Evolutionary conservation across 2,329 filamentous ascomycete genomes (phyloP), one percentile per base, ranked within the genome.

Genomic region (Allantophomopsis cytisporea): DNA sequence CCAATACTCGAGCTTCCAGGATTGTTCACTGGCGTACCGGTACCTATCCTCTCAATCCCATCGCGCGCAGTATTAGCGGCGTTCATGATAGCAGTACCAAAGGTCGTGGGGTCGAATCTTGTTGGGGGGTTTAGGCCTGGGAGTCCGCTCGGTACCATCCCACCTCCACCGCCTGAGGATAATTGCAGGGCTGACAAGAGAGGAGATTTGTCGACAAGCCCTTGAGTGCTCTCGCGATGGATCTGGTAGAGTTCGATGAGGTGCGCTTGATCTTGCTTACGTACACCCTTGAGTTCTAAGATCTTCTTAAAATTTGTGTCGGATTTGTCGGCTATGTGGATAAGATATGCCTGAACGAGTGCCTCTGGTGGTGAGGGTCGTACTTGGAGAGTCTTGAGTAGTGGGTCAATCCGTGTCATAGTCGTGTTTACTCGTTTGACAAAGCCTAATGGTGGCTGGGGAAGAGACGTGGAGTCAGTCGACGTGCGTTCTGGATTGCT

Each of bases 261-360:
- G 45, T 85, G 76, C 2, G 72, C 64, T 53, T 95, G 84, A 44
- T 98, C 91, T 44, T 74, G 68, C 54, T 87, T 89, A 45, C 81
- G 75, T 43, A 98, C 81, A 36, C 91, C 91, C 60, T 98, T 98
- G 46, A 98, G 71, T 38, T 98, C 91, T 35, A 98, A 76, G 43
- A 98, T 83, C 63, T 95, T 96, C 55, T 80, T 80, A 72, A 98
- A 98, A 62, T 98, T 98, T 52, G 76, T 74, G 56, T 96, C 91
- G 46, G 83, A 94, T 41, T 83, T 80, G 65, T 98, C 91, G 48
- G 77, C 87, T 47, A 98, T 91, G 62, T 96, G 91, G 59, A 96
- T 94, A 28, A 98, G 77, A 58, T 98, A 98, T 28, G 91, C 91
- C 63, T 96, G 89, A 0, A 98, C 88, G 3, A 98, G 74, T 2